These are phyloP conservation scores for Colletotrichum karsti DNA, from an alignment of 2,329 filamentous ascomycete species.

Conservation along the genomic window DNA sequence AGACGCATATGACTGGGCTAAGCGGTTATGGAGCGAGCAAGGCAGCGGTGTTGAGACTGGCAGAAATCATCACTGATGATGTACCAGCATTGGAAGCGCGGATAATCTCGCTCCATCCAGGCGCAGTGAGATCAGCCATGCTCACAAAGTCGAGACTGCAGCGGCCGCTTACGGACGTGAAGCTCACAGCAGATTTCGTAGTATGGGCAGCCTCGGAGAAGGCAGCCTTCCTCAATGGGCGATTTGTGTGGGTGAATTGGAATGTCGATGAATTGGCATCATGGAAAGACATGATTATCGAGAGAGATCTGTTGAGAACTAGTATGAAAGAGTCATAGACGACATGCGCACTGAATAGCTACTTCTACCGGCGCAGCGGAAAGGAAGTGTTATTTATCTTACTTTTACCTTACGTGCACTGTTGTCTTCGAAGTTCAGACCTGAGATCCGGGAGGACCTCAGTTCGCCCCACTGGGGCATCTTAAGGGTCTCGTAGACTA, in stretches of 20 bases:
- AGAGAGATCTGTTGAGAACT: conserved; percentile 16
- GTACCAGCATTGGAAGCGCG: neutral
- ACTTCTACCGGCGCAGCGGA: too few species aligned
- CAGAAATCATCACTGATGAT: conserved; percentile 73
- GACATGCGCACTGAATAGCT: too few species aligned
- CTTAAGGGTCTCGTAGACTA: too few species aligned
- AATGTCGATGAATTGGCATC: conserved; percentile 38
- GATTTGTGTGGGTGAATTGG: conserved; percentile 44
- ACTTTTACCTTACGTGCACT: too few species aligned
- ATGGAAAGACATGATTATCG: conserved; percentile 26
- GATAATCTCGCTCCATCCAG: conserved; percentile 2
- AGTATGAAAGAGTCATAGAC: conserved; percentile 15
- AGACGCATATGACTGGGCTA: conserved; percentile 49
- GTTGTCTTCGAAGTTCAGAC: too few species aligned
- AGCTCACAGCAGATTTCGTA: conserved; percentile 39
- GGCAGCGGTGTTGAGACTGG: conserved; percentile 76
- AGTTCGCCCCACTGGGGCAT: too few species aligned
- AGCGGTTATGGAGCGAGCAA: conserved; percentile 79
- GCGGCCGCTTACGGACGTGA: neutral
- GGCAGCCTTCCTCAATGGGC: conserved; percentile 43
- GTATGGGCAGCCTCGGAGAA: conserved; percentile 37
- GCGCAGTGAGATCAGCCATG: conserved; percentile 6
- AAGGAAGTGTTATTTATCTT: too few species aligned
- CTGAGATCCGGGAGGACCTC: too few species aligned
- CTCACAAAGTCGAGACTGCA: conserved; percentile 3